Conservation (phyloP, 805 yeast genomes). For the Jamesozyma hellenica region DNA sequence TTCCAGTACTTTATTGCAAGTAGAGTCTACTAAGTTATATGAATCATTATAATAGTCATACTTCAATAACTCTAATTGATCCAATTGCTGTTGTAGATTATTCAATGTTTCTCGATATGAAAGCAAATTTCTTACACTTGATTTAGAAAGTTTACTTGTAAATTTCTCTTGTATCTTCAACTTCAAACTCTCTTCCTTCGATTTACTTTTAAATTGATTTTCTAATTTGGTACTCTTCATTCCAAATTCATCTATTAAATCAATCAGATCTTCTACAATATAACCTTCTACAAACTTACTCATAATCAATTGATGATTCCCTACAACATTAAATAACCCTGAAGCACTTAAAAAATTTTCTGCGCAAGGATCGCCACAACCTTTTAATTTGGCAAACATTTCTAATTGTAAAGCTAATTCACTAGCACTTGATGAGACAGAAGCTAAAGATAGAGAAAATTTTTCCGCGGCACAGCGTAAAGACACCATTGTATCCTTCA, state of each 20-base stretch:
- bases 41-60: conserved; percentile 64
- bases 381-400: conserved; percentile 49
- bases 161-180: conserved; percentile 53
- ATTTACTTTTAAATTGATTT: conserved; percentile 41
- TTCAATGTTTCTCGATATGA: conserved; percentile 57
- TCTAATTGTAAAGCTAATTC: conserved; percentile 66
- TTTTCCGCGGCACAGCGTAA: conserved; percentile 38
- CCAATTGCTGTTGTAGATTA: conserved; percentile 62
- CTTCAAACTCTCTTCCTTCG: conserved; percentile 41
- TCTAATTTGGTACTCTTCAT: conserved; percentile 39
- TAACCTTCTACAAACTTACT: conserved; percentile 45
- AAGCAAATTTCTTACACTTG: conserved; percentile 54
- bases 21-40: conserved; percentile 49
- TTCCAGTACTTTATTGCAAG: conserved; percentile 44
- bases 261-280: conserved; percentile 44
- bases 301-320: conserved; percentile 68
- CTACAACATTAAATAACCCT: conserved; percentile 65
- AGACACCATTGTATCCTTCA: conserved; percentile 39
- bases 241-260: conserved; percentile 37
- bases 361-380: conserved; percentile 43
- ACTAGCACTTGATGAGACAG: conserved; percentile 46
- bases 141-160: conserved; percentile 48
- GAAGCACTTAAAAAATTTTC: conserved; percentile 64
- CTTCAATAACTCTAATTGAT: conserved; percentile 66
- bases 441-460: conserved; percentile 35